Percentiles rank a stretch among this genome's conserved stretches.
Conservation (phyloP, 2,329 filamentous ascomycete species). For the Penicillium corylophilum region DNA sequence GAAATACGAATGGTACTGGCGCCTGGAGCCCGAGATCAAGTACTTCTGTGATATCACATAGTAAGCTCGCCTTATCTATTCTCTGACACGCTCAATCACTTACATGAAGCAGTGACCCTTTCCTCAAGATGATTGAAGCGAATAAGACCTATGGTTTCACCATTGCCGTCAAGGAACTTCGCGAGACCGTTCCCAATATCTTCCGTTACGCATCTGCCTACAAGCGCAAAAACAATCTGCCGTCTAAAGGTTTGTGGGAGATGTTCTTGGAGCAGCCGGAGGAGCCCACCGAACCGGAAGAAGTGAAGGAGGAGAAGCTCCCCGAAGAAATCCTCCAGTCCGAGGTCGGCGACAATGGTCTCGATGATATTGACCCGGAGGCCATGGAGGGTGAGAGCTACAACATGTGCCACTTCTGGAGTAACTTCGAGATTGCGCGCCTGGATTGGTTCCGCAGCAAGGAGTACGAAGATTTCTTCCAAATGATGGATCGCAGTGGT, state of each 20-base stretch:
- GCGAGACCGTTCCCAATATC: conserved; percentile 97
- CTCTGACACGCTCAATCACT: neutral
- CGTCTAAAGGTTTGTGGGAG: conserved; percentile 92
- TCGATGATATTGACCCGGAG: conserved; percentile 84
- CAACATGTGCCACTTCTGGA: conserved; percentile 99
- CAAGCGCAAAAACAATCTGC: conserved; percentile 86
- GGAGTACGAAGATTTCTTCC: conserved; percentile 95
- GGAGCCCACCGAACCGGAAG: conserved; percentile 52
- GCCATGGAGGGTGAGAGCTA: conserved; percentile 97
- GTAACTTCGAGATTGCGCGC: conserved; percentile 96
- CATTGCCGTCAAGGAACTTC: conserved; percentile 96
- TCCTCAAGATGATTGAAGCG: conserved; percentile 85
- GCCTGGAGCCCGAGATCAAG: conserved; percentile 97
- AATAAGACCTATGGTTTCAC: conserved; percentile 99
- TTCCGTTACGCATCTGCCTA: conserved; percentile 99
- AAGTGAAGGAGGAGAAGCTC: conserved; percentile 64
- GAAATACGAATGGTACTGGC: conserved; percentile 99
- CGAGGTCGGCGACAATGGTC: conserved; percentile 66
- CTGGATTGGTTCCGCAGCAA: conserved; percentile 96
- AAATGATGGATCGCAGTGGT: conserved; percentile 97
- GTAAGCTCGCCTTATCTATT: conserved; percentile 50
- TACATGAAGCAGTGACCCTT: conserved; percentile 69
- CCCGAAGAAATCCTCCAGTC: conserved; percentile 79
- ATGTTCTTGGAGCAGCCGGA: conserved; percentile 82
- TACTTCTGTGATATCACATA: conserved; percentile 99